phyloP scores from a whole-genome alignment of 2,329 filamentous ascomycete genomes.

The Penicillium sp. region DNA sequence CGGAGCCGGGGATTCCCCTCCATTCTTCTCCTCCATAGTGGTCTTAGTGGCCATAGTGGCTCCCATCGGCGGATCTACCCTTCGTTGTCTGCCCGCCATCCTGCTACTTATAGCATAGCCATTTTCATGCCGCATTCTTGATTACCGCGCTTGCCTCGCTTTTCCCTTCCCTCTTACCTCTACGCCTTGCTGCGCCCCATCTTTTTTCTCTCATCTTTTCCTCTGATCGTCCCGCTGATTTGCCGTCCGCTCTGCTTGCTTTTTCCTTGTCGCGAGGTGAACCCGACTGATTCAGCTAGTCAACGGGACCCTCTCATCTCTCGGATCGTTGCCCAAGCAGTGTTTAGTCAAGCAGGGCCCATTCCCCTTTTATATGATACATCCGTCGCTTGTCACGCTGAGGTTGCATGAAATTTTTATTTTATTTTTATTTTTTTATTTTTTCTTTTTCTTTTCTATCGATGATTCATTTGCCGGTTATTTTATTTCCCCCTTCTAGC shows the following conservation, averaged over 20 bases:
- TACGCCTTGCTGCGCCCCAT: conserved; percentile 6
- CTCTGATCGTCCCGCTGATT: conserved; percentile 13
- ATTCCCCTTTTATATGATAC: conserved; percentile 18
- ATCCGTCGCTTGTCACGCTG: conserved; percentile 1
- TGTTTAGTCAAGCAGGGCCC: conserved; percentile 15
- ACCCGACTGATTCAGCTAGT: conserved; percentile 30
- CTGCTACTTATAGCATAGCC: conserved; percentile 13
- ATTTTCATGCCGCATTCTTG: conserved; percentile 13
- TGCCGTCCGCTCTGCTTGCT: conserved; percentile 16
- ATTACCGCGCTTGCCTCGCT: conserved; percentile 20
- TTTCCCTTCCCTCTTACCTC: background rate
- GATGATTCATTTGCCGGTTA: conserved; percentile 3
- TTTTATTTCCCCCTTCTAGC: background rate
- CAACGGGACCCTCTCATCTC: conserved; percentile 4
- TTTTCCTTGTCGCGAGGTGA: conserved; percentile 17
- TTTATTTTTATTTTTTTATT: background rate
- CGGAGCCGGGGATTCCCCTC: conserved; percentile 10
- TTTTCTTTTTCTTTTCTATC: background rate
- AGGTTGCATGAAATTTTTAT: conserved; percentile 16
- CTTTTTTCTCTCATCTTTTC: conserved; percentile 2
- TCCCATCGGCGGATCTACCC: conserved; percentile 16
- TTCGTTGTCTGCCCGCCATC: conserved; percentile 10
- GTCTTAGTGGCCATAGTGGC: background rate
- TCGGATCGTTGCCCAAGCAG: conserved; percentile 10
- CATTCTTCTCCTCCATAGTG: background rate